A percentile compares a stretch with the other conserved stretches of the same genome.
Conservation (phyloP, 139 green algal species). For the Chlamydomonas eustigma region DNA sequence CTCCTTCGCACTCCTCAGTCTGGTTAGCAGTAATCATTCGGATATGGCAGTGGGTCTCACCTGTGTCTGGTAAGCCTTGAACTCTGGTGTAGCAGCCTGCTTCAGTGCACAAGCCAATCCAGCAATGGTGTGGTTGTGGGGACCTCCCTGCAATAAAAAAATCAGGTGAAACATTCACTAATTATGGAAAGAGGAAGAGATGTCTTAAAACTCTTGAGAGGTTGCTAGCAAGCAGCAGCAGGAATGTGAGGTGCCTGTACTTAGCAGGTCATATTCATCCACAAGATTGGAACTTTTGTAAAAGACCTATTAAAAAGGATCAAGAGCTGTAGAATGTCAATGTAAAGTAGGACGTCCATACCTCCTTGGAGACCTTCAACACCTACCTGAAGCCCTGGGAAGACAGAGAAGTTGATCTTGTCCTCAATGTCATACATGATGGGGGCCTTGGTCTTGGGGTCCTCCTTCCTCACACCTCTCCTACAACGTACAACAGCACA, state of each 20-base stretch:
- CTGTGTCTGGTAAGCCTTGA: slow-evolving; percentile 95
- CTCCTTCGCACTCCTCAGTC: no score
- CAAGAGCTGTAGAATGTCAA: no score
- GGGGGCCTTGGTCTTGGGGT: slow-evolving; percentile 83
- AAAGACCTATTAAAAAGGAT: no score
- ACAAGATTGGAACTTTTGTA: no score
- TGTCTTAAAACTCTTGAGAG: no score
- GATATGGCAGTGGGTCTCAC: slow-evolving; percentile 26
- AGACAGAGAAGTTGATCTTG: slow-evolving; percentile 96
- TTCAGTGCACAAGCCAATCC: slow-evolving; percentile 94
- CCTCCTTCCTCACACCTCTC: slow-evolving; percentile 56
- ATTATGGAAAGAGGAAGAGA: no score
- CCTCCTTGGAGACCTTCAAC: no score
- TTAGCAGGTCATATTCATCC: no score
- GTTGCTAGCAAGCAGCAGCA: no score
- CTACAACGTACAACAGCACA: neutral
- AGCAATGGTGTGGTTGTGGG: slow-evolving; percentile 99
- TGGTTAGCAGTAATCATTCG: no score
- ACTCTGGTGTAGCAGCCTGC: slow-evolving; percentile 84
- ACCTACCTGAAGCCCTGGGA: slow-evolving; percentile 73
- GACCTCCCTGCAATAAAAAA: slow-evolving; percentile 75
- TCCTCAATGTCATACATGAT: slow-evolving; percentile 89
- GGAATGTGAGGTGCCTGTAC: no score
- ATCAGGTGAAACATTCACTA: neutral
- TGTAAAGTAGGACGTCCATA: no score